phyloP scores from a whole-genome alignment of 441 rosid genomes.

The Populus hybrid region DNA sequence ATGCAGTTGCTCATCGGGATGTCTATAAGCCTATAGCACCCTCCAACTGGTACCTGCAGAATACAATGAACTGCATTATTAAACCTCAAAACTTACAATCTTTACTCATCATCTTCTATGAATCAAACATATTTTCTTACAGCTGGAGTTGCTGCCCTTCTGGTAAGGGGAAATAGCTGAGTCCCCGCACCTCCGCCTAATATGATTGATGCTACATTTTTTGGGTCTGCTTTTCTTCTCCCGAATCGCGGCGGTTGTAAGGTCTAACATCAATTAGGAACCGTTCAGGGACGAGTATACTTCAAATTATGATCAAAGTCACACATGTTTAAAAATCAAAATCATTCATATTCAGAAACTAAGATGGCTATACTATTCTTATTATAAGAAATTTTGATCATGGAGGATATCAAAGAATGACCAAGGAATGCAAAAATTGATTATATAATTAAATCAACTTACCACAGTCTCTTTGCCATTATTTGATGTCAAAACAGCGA shows the following conservation, averaged over 20 bases:
- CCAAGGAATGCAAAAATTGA: neutral
- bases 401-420: neutral
- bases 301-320: neutral
- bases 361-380: neutral
- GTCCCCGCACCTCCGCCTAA: constrained; percentile 92
- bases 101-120: neutral
- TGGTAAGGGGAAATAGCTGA: constrained; percentile 84
- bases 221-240: constrained; percentile 61
- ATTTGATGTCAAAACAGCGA: constrained; percentile 54
- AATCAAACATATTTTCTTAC: constrained; percentile 38
- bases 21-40: constrained; percentile 82
- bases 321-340: neutral
- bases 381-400: neutral
- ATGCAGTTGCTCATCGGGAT: constrained; percentile 96
- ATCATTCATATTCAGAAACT: neutral
- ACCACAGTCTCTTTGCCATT: constrained; percentile 51
- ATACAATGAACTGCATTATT: constrained; percentile 3
- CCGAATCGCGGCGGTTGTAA: constrained; percentile 40
- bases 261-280: constrained; percentile 35
- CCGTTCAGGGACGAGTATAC: neutral
- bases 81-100: neutral
- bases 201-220: constrained; percentile 82
- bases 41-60: constrained; percentile 86
- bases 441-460: constrained; percentile 13
- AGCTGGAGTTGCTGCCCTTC: constrained; percentile 83